phyloP scores from a whole-genome alignment of 2,329 filamentous ascomycete genomes.

The Sclerotinia sclerotiorum region DNA sequence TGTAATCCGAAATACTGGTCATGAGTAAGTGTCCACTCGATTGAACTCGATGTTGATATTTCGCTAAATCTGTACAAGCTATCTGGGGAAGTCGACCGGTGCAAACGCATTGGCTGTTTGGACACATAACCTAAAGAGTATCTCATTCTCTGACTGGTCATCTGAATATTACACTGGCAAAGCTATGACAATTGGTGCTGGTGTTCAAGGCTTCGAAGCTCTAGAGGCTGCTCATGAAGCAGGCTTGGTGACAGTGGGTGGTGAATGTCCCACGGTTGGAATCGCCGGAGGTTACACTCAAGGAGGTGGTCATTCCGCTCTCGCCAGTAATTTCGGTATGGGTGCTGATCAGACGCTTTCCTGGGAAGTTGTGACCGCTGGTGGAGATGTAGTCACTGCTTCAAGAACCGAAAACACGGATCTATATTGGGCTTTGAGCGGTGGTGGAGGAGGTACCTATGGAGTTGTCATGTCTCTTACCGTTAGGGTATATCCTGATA shows the following conservation, averaged over 20 bases:
- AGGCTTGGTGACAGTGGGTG: slow-evolving; percentile 50
- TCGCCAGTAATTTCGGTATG: slow-evolving; percentile 57
- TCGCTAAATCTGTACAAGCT: slow-evolving; percentile 33
- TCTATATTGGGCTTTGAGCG: slow-evolving; percentile 63
- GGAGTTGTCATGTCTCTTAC: slow-evolving; percentile 58
- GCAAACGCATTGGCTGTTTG: slow-evolving; percentile 57
- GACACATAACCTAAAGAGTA: slow-evolving; percentile 55
- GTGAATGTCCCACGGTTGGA: slow-evolving; percentile 57
- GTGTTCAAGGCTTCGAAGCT: slow-evolving; percentile 51
- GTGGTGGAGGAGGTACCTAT: slow-evolving; percentile 60
- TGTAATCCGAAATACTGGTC: slow-evolving; percentile 56
- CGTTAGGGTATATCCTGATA: slow-evolving; percentile 50
- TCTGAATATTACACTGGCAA: slow-evolving; percentile 48
- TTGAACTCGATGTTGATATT: neutral
- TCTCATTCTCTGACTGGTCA: slow-evolving; percentile 45
- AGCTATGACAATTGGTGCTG: slow-evolving; percentile 55
- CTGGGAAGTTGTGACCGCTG: slow-evolving; percentile 55
- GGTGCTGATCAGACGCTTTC: slow-evolving; percentile 59
- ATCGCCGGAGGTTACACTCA: slow-evolving; percentile 60
- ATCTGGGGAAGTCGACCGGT: slow-evolving; percentile 61
- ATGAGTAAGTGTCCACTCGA: slow-evolving; percentile 44
- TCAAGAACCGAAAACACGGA: slow-evolving; percentile 51
- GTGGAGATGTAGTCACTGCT: slow-evolving; percentile 51
- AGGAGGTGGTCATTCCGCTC: slow-evolving; percentile 58
- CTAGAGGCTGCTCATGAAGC: slow-evolving; percentile 45